phyloP scores from a whole-genome alignment of 2,329 filamentous ascomycete species.

The Madurella mycetomatis region DNA sequence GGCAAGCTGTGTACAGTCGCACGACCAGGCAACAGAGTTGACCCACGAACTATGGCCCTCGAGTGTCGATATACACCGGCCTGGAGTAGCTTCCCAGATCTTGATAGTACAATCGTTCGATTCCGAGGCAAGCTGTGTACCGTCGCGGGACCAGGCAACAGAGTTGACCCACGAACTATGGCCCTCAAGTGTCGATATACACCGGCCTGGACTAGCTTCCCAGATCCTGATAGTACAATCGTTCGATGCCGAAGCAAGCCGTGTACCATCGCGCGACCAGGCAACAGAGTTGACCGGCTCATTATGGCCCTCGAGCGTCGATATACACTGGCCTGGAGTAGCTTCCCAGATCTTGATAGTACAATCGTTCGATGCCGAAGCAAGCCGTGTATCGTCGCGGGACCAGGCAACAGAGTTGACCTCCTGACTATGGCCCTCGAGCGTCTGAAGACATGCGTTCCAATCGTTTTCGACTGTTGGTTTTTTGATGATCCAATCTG shows the following conservation, averaged over 20 bases:
- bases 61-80: neutral
- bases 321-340: neutral
- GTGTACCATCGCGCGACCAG: neutral
- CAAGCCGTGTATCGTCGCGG: neutral
- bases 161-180: too few relatives aligned
- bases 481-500: constrained; percentile 18
- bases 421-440: too few relatives aligned
- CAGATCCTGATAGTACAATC: too few relatives aligned
- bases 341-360: constrained; percentile 1
- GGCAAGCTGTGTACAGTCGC: too few relatives aligned
- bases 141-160: too few relatives aligned
- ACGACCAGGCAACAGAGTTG: neutral
- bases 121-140: neutral
- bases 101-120: neutral
- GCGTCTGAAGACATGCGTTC: constrained; percentile 6
- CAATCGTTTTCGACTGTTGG: constrained; percentile 18
- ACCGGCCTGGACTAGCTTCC: too few relatives aligned
- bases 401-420: too few relatives aligned
- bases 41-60: neutral
- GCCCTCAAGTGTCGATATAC: too few relatives aligned
- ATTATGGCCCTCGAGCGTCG: constrained; percentile 3
- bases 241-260: too few relatives aligned
- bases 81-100: neutral
- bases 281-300: neutral
- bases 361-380: neutral